phyloP scores from a whole-genome alignment of 1,139 yeast species.

The Debaryomycetaceae sp. region DNA sequence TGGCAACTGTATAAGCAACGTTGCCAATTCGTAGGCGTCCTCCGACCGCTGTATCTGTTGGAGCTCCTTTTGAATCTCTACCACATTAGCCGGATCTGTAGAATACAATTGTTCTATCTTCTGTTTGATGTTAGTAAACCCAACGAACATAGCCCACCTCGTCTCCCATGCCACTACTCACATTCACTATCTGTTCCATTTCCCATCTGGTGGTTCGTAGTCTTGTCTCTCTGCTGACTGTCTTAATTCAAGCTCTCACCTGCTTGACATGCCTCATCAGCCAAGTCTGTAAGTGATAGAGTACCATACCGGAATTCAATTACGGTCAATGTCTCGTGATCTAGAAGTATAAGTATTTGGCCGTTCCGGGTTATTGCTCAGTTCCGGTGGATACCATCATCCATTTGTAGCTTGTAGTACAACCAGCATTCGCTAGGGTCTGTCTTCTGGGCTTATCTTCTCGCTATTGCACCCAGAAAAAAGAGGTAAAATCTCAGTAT shows the following conservation, averaged over 20 bases:
- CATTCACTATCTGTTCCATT: constrained; percentile 13
- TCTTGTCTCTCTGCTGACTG: no score
- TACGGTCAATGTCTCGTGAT: no score
- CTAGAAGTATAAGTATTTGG: no score
- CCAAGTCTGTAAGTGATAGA: no score
- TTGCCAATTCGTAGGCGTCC: constrained; percentile 50
- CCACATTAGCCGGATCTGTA: constrained; percentile 40
- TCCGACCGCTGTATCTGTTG: constrained; percentile 54
- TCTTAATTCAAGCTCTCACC: no score
- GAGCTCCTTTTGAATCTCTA: constrained; percentile 45
- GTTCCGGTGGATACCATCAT: background rate
- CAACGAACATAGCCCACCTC: background rate
- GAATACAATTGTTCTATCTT: constrained; percentile 40
- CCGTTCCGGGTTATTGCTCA: background rate
- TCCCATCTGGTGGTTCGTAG: constrained; percentile 3
- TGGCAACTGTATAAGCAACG: constrained; percentile 36
- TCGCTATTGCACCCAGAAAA: background rate
- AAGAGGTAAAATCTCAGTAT: background rate
- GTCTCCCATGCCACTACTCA: constrained; percentile 8
- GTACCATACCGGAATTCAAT: no score
- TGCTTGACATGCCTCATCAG: no score
- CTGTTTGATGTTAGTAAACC: constrained; percentile 6
- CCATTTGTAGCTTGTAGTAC: background rate
- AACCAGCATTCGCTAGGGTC: background rate
- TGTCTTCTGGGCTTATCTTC: background rate